Percentiles rank a stretch among this genome's conserved stretches.
phyloP scores from a whole-genome alignment of 2,329 filamentous ascomycete genomes.

The Onygenales sp. region DNA sequence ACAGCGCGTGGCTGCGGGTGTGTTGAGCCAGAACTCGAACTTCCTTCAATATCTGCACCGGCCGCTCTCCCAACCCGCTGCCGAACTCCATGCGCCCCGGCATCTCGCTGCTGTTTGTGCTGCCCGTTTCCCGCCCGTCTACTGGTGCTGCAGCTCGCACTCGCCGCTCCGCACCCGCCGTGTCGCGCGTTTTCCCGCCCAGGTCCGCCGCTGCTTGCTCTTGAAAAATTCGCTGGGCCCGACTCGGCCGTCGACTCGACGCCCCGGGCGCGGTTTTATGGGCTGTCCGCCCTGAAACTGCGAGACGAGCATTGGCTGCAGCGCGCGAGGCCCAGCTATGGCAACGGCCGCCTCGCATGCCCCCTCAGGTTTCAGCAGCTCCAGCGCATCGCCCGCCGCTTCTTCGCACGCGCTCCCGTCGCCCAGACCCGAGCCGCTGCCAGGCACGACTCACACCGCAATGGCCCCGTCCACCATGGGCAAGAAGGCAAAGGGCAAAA shows the following conservation, averaged over 20 bases:
- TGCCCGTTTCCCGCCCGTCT: background rate
- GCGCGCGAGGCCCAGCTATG: conserved; percentile 1
- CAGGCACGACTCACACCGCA: conserved; percentile 13
- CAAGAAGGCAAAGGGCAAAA: conserved; percentile 80
- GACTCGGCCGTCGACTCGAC: background rate
- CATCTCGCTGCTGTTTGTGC: background rate
- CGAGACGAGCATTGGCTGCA: background rate
- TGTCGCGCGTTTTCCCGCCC: background rate
- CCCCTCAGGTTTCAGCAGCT: conserved; percentile 1
- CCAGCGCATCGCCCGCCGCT: conserved; percentile 3
- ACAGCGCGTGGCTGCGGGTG: background rate
- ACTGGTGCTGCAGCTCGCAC: background rate
- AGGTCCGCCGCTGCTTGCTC: background rate
- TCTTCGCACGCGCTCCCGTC: conserved; percentile 29
- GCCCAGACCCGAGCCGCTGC: conserved; percentile 31
- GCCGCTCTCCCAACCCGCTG: background rate
- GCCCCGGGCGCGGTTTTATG: conserved; percentile 1
- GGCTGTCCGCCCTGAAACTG: background rate
- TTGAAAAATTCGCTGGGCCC: conserved; percentile 7
- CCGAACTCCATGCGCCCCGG: background rate
- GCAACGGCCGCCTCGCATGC: conserved; percentile 3
- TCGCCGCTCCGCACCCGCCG: background rate
- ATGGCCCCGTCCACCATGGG: conserved; percentile 43
- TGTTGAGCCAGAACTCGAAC: conserved; percentile 1
- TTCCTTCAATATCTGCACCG: background rate